Conservation (phyloP, 2,329 filamentous ascomycete genomes). For the Xylaria sp. region DNA sequence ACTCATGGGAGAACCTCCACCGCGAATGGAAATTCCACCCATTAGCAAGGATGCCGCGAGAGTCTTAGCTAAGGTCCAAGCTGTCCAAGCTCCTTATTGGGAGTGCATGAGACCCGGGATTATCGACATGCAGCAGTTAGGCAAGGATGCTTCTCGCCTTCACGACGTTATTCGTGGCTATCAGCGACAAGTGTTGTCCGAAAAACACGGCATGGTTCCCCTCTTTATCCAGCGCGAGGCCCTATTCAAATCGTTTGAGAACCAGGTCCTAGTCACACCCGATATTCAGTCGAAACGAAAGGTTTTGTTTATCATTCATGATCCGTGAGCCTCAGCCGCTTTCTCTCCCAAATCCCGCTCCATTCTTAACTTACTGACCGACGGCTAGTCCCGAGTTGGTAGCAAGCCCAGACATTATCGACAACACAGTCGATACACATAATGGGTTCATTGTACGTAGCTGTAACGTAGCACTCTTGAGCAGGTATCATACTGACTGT, state of each 20-base stretch:
- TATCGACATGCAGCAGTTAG: slow-evolving; percentile 64
- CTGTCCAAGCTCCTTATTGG: slow-evolving; percentile 79
- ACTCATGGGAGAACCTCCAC: slow-evolving; percentile 93
- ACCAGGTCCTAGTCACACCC: slow-evolving; percentile 85
- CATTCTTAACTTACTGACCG: slow-evolving; percentile 14
- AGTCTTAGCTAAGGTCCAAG: slow-evolving; percentile 68
- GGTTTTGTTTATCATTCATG: slow-evolving; percentile 88
- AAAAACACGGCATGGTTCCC: slow-evolving; percentile 80
- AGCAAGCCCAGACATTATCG: slow-evolving; percentile 73
- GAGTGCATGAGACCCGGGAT: slow-evolving; percentile 82
- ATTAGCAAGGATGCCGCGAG: slow-evolving; percentile 68
- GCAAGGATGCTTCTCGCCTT: slow-evolving; percentile 70
- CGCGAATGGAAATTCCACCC: slow-evolving; percentile 65
- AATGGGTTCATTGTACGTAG: slow-evolving; percentile 87
- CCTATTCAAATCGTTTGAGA: slow-evolving; percentile 81
- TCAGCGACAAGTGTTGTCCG: slow-evolving; percentile 76
- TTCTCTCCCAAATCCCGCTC: slow-evolving; percentile 10
- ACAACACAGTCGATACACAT: slow-evolving; percentile 80
- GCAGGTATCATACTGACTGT: slow-evolving; percentile 36
- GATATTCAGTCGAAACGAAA: slow-evolving; percentile 73
- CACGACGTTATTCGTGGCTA: slow-evolving; percentile 84
- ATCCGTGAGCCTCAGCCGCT: slow-evolving; percentile 70
- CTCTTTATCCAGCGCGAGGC: slow-evolving; percentile 81
- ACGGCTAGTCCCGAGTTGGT: slow-evolving; percentile 72
- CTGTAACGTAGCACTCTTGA: background rate